phyloP scores from a whole-genome alignment of 257 asterid species.

The Fraxinus pennsylvanica region DNA sequence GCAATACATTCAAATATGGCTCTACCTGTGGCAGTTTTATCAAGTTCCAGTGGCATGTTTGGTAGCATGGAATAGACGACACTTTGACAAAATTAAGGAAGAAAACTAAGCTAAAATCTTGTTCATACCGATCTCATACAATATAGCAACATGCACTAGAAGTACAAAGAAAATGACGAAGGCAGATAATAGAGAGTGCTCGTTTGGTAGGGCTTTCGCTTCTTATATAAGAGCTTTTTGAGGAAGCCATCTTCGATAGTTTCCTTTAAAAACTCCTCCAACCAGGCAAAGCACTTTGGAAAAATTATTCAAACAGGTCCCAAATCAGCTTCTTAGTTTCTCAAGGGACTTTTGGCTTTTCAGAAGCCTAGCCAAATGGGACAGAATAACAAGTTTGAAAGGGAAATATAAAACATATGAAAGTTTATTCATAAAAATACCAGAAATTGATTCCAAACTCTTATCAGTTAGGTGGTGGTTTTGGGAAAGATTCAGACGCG shows the following conservation, averaged over 20 bases:
- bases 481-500: constrained; percentile 86
- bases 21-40: not conserved
- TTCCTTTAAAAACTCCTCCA: no score
- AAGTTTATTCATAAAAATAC: constrained; percentile 33
- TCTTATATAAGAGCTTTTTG: no score
- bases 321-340: no score
- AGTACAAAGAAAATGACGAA: no score
- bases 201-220: no score
- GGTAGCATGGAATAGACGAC: not conserved
- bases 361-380: no score
- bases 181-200: not conserved
- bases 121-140: no score
- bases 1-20: not conserved
- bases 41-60: not conserved
- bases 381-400: not conserved
- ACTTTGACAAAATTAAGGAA: not conserved
- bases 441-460: constrained; percentile 86
- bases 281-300: no score
- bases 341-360: no score
- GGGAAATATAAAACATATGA: not conserved
- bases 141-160: no score
- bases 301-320: no score
- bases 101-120: not conserved
- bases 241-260: no score
- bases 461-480: constrained; percentile 77